Evolutionary conservation across 2,329 filamentous ascomycete species (phyloP), one percentile per base, ranked within the genome.

Genomic region (Pseudogymnoascus sp.): DNA sequence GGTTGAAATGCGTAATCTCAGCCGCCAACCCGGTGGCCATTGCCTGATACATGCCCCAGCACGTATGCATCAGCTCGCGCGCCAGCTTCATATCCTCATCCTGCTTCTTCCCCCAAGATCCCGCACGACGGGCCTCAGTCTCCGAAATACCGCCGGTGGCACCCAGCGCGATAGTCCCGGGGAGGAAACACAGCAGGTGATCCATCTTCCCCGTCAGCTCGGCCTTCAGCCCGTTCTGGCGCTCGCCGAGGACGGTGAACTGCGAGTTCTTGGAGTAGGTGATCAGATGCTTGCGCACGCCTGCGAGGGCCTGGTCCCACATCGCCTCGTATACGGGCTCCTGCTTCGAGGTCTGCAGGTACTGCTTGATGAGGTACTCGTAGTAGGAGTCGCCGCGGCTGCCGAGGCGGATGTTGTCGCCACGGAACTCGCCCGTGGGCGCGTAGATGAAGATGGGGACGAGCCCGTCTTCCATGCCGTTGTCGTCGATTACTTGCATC

Each of bases 301-400:
- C 95, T 15, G 79, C 80, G 53, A 99, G 79, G 13, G 91, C 83
- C 73, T 99, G 89, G 40, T 93, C 83, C 93, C 96, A 99, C 87
- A 99, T 90, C 13, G 95, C 90, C 67, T 88, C 81, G 75, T 99
- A 99, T 15, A 97, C 78, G 0, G 86, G 81, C 74, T 99, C 93
- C 71, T 93, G 82, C 73, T 89, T 86, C 63, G 90, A 90, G 11
- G 95, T 99, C 76, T 99, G 95, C 19, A 97, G 82, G 73, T 96
- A 97, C 75, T 99, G 95, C 78, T 99, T 99, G 80, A 97, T 96
- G 60, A 99, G 85, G 75, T 99, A 99, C 77, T 99, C 91, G 77
- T 99, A 99, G 77, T 97, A 99, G 59, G 93, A 97, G 78, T 99
- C 95, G 53, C 95, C 95, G 65, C 95, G 86, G 74, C 91, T 97